phyloP scores from a whole-genome alignment of 2,329 filamentous ascomycete species.

The Alternaria arbusti region DNA sequence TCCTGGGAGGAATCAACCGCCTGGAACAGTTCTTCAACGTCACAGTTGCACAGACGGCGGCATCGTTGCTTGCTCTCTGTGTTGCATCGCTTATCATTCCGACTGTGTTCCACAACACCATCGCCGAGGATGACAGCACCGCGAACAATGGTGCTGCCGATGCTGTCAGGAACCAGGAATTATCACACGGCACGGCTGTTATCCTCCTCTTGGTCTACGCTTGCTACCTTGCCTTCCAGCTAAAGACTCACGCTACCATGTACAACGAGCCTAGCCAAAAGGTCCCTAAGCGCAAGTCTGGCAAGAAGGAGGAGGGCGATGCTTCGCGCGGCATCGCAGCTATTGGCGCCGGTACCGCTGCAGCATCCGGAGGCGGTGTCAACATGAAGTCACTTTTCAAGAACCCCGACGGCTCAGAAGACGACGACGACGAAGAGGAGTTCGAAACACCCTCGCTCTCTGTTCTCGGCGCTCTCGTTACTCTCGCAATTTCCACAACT shows the following conservation, averaged over 20 bases:
- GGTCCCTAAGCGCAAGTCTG: slow-evolving; percentile 63
- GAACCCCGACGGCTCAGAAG: slow-evolving; percentile 41
- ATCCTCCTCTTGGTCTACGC: slow-evolving; percentile 85
- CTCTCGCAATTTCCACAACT: slow-evolving; percentile 74
- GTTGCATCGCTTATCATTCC: slow-evolving; percentile 87
- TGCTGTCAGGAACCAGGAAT: slow-evolving; percentile 38
- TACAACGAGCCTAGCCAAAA: slow-evolving; percentile 84
- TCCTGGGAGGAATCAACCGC: slow-evolving; percentile 80
- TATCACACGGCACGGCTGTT: slow-evolving; percentile 74
- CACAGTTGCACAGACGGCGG: slow-evolving; percentile 87
- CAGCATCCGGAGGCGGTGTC: slow-evolving; percentile 58
- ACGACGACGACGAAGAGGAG: slow-evolving; percentile 69
- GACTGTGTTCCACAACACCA: slow-evolving; percentile 70
- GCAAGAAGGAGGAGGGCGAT: slow-evolving; percentile 58
- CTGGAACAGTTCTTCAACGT: slow-evolving; percentile 89
- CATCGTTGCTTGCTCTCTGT: slow-evolving; percentile 78
- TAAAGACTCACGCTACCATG: slow-evolving; percentile 80
- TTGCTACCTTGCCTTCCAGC: slow-evolving; percentile 87
- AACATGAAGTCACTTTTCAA: slow-evolving; percentile 56
- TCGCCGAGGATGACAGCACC: slow-evolving; percentile 31
- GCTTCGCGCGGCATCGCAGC: slow-evolving; percentile 58
- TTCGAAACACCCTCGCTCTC: slow-evolving; percentile 78
- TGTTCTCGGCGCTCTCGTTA: slow-evolving; percentile 72
- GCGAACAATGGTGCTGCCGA: slow-evolving; percentile 23
- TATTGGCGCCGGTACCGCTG: slow-evolving; percentile 60